A percentile compares a stretch with the other conserved stretches of the same genome.
Evolutionary conservation across 2,329 filamentous ascomycete species (phyloP).

Genomic region (Clonostachys sp.): DNA sequence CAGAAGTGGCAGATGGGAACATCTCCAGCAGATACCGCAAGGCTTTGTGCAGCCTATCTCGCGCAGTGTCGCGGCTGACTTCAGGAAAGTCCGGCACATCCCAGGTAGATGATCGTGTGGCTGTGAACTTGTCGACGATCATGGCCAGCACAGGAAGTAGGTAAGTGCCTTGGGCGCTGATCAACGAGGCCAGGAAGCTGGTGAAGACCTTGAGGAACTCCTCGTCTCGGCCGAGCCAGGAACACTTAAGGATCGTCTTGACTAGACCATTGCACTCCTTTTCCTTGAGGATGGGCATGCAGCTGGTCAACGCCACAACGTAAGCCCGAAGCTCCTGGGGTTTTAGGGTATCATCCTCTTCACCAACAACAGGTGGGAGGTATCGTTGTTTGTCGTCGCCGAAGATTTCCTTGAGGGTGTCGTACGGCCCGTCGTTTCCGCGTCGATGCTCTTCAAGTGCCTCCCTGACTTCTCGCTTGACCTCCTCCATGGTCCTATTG

Average conservation of each 20-base stretch:
- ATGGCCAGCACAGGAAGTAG: slow-evolving; percentile 71
- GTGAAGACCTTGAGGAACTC: slow-evolving; percentile 64
- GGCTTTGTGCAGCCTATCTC: slow-evolving; percentile 69
- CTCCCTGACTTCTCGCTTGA: slow-evolving; percentile 48
- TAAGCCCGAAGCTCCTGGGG: slow-evolving; percentile 56
- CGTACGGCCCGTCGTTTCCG: slow-evolving; percentile 56
- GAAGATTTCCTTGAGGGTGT: slow-evolving; percentile 56
- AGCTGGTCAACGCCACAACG: slow-evolving; percentile 58
- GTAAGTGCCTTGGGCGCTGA: slow-evolving; percentile 79
- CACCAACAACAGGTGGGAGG: slow-evolving; percentile 28
- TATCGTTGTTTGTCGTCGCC: slow-evolving; percentile 40
- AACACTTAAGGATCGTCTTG: slow-evolving; percentile 52
- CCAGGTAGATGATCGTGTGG: slow-evolving; percentile 39
- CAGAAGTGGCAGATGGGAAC: slow-evolving; percentile 72
- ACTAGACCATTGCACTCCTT: slow-evolving; percentile 56
- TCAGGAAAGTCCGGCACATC: slow-evolving; percentile 46
- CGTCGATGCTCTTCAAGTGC: slow-evolving; percentile 52
- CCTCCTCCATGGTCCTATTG: slow-evolving; percentile 45
- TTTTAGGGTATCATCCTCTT: slow-evolving; percentile 43
- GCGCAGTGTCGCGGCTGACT: slow-evolving; percentile 61
- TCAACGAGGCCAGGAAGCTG: slow-evolving; percentile 65
- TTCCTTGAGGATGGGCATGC: slow-evolving; percentile 53
- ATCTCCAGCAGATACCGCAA: slow-evolving; percentile 74
- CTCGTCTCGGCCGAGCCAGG: slow-evolving; percentile 62
- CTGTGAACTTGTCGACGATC: slow-evolving; percentile 74